Evolutionary conservation across 306 rosid species (phyloP), one percentile per base, ranked within the genome.

Genomic region (Purshia tridentata): DNA sequence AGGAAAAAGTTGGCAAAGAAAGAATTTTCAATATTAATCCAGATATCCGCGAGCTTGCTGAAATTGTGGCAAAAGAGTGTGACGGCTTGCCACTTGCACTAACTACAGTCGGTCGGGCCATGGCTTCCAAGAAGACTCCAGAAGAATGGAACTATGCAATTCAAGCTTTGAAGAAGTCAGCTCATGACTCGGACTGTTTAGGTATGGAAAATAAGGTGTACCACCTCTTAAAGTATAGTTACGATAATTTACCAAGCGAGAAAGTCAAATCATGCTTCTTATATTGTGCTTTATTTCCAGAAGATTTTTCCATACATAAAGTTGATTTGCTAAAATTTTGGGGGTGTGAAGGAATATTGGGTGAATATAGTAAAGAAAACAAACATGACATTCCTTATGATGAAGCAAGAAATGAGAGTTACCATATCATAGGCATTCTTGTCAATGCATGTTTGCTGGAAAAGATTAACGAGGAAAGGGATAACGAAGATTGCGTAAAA

Each of bases 141-240:
- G 8, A 35, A 5, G 72, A 74, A 16, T 74, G 78, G 78, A 54
- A 22, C 12, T 45, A 53, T 74, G 72, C 72, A 19, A 54, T 22
- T 16, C 48, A 65, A 42, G 72, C 52, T 18, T 56, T 65, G 29
- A 51, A 8, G 3, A 22, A 41, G 5, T 41, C 39, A 65, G 65
- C 72, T n/a, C n/a, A n/a, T n/a, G n/a, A n/a, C 9, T 53, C 39
- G 3, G 72, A 64, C 48, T 49, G 65, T 51, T 59, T 46, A 22
- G 72, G 40, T 16, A 74, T 65, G 78, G 72, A 29, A 8, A 65
- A 74, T 19, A 54, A 54, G 23, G 78, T 74, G 19, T 65, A 65
- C 22, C 6, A 18, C 13, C 72, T 74, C 20, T 53, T 74, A 54
- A 52, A 65, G 14, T 74, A 65, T 47, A 74, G 72, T 23, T 74